These are phyloP conservation scores for Tuber brumale DNA, from an alignment of 495 filamentous ascomycete genomes.

Conservation along the genomic window DNA sequence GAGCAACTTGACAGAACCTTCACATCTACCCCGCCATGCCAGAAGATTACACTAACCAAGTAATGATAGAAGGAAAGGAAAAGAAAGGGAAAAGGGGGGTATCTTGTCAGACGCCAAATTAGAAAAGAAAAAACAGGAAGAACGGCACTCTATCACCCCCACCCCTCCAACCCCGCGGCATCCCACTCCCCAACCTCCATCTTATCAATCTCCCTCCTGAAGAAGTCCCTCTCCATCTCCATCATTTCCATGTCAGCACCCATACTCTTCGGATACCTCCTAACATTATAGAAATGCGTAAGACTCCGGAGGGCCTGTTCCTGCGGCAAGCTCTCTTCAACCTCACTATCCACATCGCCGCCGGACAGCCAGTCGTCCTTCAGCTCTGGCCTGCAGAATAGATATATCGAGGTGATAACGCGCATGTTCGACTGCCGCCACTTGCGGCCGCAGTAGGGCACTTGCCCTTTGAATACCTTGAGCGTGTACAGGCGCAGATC, in stretches of 20 bases:
- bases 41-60: neutral
- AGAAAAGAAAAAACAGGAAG: neutral
- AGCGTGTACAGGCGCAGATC: constrained; percentile 86
- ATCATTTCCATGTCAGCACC: constrained; percentile 60
- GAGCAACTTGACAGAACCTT: neutral
- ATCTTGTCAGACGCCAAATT: neutral
- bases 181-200: constrained; percentile 52
- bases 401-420: constrained; percentile 91
- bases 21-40: neutral
- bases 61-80: neutral
- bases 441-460: constrained; percentile 94
- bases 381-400: constrained; percentile 85
- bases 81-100: neutral
- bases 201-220: constrained; percentile 78
- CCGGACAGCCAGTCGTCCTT: constrained; percentile 94
- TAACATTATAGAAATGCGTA: constrained; percentile 88
- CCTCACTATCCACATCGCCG: constrained; percentile 80
- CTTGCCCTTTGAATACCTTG: constrained; percentile 96
- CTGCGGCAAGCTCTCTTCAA: constrained; percentile 82
- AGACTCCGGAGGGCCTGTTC: constrained; percentile 81
- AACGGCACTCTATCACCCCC: constrained; percentile 4
- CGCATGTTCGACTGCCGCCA: constrained; percentile 98
- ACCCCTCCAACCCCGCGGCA: constrained; percentile 46
- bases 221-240: constrained; percentile 82
- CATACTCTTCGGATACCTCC: constrained; percentile 73